Conservation (phyloP, 805 yeast species). For the Ogataea ganodermae region DNA sequence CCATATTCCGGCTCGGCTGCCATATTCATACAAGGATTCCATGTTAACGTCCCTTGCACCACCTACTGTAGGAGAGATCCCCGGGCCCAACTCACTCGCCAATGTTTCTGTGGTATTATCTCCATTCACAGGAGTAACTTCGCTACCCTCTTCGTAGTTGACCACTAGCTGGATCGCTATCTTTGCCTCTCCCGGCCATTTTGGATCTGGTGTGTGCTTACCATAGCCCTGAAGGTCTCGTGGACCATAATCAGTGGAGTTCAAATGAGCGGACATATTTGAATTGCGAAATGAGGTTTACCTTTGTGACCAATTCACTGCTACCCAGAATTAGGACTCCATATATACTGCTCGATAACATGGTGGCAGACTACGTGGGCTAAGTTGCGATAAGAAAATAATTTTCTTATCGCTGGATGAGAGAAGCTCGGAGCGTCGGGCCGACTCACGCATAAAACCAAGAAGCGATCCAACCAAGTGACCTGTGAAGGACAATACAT, state of each 20-base stretch:
- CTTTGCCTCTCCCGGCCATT: conserved; percentile 29
- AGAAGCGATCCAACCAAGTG: too few species aligned
- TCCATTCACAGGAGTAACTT: conserved; percentile 20
- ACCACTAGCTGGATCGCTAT: conserved; percentile 29
- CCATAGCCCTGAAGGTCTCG: conserved; percentile 28
- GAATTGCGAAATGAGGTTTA: too few species aligned
- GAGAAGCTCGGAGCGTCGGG: not conserved
- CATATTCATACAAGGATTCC: conserved; percentile 23
- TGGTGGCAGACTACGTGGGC: too few species aligned
- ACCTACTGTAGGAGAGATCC: conserved; percentile 12
- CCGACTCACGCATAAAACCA: not conserved
- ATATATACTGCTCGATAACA: too few species aligned
- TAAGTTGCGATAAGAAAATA: not conserved
- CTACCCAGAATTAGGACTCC: not conserved
- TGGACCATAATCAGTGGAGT: conserved; percentile 20
- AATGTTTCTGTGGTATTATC: conserved; percentile 18
- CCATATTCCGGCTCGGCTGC: conserved; percentile 25
- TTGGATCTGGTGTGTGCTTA: conserved; percentile 23
- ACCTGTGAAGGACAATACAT: too few species aligned
- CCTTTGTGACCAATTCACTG: too few species aligned
- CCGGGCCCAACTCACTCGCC: conserved; percentile 23
- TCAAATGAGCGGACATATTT: not conserved
- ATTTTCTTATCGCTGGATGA: not conserved
- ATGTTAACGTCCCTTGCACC: conserved; percentile 20
- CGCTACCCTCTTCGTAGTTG: conserved; percentile 34